These are phyloP conservation scores for Apiotrichum veenhuisii DNA, from an alignment of 1,284 basidiomycete genomes.

Conservation along the genomic window DNA sequence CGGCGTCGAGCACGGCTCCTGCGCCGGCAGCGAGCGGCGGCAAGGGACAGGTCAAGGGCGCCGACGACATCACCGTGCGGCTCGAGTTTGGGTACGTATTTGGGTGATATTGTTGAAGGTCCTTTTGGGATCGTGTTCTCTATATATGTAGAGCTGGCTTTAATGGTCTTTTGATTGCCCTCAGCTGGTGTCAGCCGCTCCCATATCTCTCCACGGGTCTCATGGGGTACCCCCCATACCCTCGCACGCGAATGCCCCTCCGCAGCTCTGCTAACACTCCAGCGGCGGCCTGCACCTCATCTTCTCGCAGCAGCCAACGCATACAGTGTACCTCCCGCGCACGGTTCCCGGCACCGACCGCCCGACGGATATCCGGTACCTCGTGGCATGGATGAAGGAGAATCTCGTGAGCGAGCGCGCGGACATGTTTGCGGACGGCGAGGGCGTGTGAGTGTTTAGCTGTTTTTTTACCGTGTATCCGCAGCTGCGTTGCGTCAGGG, in stretches of 20 bases:
- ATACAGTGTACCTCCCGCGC: conserved; percentile 61
- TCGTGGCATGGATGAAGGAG: conserved; percentile 74
- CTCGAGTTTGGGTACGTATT: conserved; percentile 22
- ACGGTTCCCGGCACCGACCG: conserved; percentile 43
- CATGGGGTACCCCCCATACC: no score
- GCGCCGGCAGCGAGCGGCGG: not conserved
- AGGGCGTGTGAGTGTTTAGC: conserved; percentile 85
- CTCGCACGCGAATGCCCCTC: no score
- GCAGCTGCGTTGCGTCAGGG: not conserved
- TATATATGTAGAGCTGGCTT: no score
- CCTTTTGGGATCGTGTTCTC: no score
- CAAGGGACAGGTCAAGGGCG: not conserved
- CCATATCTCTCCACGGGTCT: no score
- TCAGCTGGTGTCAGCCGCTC: no score
- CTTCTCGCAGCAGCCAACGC: conserved; percentile 62
- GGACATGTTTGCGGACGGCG: conserved; percentile 84
- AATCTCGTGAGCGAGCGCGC: conserved; percentile 77
- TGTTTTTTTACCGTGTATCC: not conserved
- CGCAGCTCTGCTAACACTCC: conserved; percentile 8
- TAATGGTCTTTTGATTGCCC: no score
- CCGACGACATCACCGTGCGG: conserved; percentile 15
- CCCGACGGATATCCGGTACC: conserved; percentile 65
- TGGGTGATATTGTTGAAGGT: not conserved
- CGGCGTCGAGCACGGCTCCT: conserved; percentile 10
- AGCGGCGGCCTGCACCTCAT: conserved; percentile 84